Evolutionary conservation across 1,139 yeast genomes (phyloP).

Genomic region (Suhomyces bokatorum): DNA sequence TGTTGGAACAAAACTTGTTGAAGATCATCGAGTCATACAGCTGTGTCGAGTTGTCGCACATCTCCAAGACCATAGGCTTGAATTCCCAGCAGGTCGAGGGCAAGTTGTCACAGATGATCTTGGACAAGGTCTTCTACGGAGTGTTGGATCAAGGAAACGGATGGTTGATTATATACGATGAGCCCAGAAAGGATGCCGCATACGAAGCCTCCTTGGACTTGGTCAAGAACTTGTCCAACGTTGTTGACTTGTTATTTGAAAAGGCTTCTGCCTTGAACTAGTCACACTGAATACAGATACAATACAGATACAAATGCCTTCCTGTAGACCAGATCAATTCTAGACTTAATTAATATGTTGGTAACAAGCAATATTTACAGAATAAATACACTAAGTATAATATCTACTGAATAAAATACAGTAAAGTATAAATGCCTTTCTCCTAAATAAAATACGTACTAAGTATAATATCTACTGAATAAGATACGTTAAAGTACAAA

Average conservation of each 20-base stretch:
- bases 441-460: too few relatives aligned
- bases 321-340: background rate
- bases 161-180: constrained; percentile 89
- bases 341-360: too few relatives aligned
- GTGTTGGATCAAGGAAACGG: constrained; percentile 98
- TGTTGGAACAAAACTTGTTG: constrained; percentile 88
- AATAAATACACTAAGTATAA: too few relatives aligned
- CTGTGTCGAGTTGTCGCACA: constrained; percentile 86
- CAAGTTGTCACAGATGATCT: constrained; percentile 91
- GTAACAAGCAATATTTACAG: too few relatives aligned
- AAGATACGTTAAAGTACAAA: too few relatives aligned
- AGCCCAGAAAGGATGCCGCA: constrained; percentile 85
- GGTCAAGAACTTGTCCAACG: constrained; percentile 81
- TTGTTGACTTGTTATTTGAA: constrained; percentile 88
- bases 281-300: background rate
- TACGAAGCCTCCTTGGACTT: constrained; percentile 87
- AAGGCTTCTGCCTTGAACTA: constrained; percentile 80
- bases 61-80: constrained; percentile 84
- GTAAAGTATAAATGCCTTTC: too few relatives aligned
- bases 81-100: constrained; percentile 91
- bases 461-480: too few relatives aligned
- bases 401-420: too few relatives aligned
- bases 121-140: constrained; percentile 91
- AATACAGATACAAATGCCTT: constrained; percentile 9
- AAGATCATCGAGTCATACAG: constrained; percentile 96